phyloP scores from a whole-genome alignment of 352 stramenopile genomes.

The Phytopythium litorale region DNA sequence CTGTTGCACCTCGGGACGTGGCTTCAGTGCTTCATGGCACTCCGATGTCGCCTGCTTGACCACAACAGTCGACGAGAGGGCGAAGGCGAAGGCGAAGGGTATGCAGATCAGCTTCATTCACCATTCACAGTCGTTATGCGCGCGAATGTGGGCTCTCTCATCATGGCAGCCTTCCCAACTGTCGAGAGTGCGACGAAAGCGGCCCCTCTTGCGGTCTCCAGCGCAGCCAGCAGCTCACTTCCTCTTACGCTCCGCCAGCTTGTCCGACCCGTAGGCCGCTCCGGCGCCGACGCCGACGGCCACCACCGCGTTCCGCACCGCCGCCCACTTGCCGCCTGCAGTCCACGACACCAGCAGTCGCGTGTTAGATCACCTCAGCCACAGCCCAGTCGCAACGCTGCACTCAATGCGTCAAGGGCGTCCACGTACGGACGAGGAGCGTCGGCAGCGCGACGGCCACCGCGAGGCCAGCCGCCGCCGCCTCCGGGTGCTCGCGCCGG shows the following conservation, averaged over 20 bases:
- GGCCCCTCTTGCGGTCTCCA: not conserved
- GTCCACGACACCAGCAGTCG: not conserved
- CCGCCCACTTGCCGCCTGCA: constrained; percentile 59
- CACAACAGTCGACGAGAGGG: not conserved
- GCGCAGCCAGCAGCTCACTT: constrained; percentile 18
- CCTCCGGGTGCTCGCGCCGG: constrained; percentile 64
- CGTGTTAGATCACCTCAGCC: not conserved
- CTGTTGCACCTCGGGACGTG: no score
- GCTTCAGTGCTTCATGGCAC: no score
- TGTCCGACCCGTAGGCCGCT: constrained; percentile 58
- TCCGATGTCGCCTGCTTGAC: not conserved
- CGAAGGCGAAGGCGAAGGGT: not conserved
- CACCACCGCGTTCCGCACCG: constrained; percentile 61
- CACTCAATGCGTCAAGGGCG: not conserved
- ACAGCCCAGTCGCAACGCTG: not conserved
- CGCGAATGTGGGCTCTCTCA: not conserved
- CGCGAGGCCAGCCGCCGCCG: constrained; percentile 48
- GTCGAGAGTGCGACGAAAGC: not conserved
- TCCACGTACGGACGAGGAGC: constrained; percentile 59
- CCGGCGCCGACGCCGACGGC: constrained; percentile 48
- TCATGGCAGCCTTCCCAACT: not conserved
- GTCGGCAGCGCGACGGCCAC: constrained; percentile 59
- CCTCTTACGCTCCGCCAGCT: constrained; percentile 45
- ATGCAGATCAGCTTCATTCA: constrained; percentile 2
- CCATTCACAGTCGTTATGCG: constrained; percentile 2